Evolutionary conservation across 805 yeast species (phyloP).

Genomic region (Lachancea dasiensis): DNA sequence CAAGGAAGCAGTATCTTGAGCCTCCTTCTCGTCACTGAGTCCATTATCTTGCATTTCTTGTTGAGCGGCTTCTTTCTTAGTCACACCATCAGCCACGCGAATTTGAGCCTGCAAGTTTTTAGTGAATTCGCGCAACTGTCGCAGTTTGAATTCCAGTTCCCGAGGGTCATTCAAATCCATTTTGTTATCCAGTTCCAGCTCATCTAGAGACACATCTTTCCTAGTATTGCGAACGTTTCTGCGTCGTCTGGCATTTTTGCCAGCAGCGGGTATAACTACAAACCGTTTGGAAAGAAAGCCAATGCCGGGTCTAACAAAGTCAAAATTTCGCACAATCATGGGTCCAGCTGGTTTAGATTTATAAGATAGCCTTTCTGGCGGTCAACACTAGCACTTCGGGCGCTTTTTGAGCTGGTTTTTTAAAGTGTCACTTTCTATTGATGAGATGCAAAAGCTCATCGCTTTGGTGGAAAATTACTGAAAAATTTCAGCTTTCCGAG

Average conservation of each 20-base stretch:
- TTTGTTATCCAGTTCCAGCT: conserved; percentile 12
- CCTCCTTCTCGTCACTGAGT: background rate
- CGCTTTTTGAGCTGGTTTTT: no score
- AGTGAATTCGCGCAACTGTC: conserved; percentile 27
- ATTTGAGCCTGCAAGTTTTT: conserved; percentile 18
- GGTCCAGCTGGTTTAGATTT: background rate
- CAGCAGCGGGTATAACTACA: conserved; percentile 8
- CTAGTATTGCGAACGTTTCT: conserved; percentile 1
- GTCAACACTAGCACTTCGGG: no score
- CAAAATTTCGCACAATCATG: conserved; percentile 2
- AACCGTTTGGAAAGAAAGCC: conserved; percentile 2
- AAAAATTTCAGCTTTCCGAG: conserved; percentile 5
- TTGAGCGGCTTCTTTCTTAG: conserved; percentile 8
- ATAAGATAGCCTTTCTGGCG: background rate
- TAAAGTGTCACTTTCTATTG: no score
- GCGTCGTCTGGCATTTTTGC: conserved; percentile 3
- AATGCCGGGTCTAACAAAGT: background rate
- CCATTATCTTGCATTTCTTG: background rate
- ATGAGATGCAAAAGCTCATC: no score
- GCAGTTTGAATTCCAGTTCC: conserved; percentile 21
- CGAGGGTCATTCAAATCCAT: conserved; percentile 7
- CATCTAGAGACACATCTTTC: conserved; percentile 10
- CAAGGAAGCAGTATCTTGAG: background rate
- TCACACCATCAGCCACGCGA: conserved; percentile 13
- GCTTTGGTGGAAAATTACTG: conserved; percentile 5